Evolutionary conservation across 306 rosid genomes (phyloP), one percentile per base, ranked within the genome.

Genomic region (Castanea crenata): DNA sequence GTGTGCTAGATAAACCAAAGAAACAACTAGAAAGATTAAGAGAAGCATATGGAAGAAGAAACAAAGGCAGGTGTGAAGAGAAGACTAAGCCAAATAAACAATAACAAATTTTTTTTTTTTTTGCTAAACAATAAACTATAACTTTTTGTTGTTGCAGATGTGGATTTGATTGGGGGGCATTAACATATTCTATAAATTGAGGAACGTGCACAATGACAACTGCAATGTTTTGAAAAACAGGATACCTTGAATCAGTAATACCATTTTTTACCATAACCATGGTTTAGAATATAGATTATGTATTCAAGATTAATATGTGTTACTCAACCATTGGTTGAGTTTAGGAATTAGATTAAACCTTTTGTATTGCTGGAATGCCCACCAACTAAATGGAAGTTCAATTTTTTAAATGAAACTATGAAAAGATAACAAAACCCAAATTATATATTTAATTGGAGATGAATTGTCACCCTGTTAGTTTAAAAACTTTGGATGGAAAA

Each of bases 401-500:
- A 62, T 79, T 83, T 71, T 82, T 57, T 76, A 71, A 84, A 76
- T 73, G 75, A 82, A 76, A 84, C 74, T 81, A 56, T 84, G 68
- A 44, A 85, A 44, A 75, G 80, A 63, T 79, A 68, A 76, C 78
- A 73, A 52, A 55, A 84, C 74, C 74, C 85, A 82, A 54, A 64
- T 1, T 71, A 82, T 79, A 82, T 79, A 82, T 84, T 84, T 77
- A 51, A 82, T 84, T 80, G 78, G 57, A 25, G 64, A 87, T 74
- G 85, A 52, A 74, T 71, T 79, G 72, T 82, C 88, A 83, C 76
- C 57, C 76, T 21, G 41, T 12, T 59, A 79, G n/a, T 82, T 35
- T 79, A 77, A 70, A 79, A 74, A 87, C 77, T 79, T 9, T 23
- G 79, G 44, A 77, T 58, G 71, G 85, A 89, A 82, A 86, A 80